Conservation (phyloP, 2,329 filamentous ascomycete genomes). For the Massarina eburnea region DNA sequence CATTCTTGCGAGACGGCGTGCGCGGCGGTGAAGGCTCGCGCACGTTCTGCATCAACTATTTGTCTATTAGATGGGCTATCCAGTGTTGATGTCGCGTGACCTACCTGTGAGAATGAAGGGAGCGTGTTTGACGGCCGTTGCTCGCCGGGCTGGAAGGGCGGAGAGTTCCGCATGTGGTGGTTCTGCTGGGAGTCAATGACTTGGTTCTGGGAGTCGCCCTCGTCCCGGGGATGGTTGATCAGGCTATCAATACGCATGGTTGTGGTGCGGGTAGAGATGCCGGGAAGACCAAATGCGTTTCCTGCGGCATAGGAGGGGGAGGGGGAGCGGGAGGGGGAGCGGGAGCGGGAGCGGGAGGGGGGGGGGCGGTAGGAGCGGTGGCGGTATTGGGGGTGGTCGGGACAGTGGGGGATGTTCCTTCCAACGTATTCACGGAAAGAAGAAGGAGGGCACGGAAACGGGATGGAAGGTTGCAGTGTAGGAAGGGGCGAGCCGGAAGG, state of each 20-base stretch:
- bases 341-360: background rate
- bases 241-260: background rate
- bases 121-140: constrained; percentile 25
- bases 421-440: too few species aligned
- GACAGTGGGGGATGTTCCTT: too few species aligned
- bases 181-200: constrained; percentile 19
- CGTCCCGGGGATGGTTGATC: background rate
- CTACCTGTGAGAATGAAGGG: constrained; percentile 36
- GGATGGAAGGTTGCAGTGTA: constrained; percentile 1
- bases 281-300: too few species aligned
- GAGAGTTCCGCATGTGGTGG: constrained; percentile 33
- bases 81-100: background rate
- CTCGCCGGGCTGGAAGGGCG: constrained; percentile 37
- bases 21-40: constrained; percentile 36
- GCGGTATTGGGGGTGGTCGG: too few species aligned
- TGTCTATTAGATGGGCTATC: constrained; percentile 8
- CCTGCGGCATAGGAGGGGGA: background rate
- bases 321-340: background rate
- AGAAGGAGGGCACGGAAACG: background rate
- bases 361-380: constrained; percentile 1
- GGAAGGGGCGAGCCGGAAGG: constrained; percentile 1
- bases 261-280: background rate
- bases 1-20: constrained; percentile 33
- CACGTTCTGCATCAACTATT: constrained; percentile 28
- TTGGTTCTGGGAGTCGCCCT: background rate